phyloP scores from a whole-genome alignment of 2,329 filamentous ascomycete genomes.

The Penicillium sp. region DNA sequence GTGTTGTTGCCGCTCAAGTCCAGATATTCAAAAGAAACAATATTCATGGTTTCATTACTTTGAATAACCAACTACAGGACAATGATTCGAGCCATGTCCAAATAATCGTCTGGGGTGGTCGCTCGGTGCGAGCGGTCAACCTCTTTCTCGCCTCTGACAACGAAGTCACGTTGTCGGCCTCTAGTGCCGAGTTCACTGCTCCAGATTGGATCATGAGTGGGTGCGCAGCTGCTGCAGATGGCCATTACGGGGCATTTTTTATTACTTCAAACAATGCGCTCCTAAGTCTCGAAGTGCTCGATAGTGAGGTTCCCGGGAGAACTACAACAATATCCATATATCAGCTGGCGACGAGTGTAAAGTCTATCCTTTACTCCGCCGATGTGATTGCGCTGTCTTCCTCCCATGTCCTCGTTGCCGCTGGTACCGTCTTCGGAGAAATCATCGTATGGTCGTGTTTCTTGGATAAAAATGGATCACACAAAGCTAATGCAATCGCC shows the following conservation, averaged over 20 bases:
- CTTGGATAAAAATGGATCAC: conserved; percentile 24
- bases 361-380: conserved; percentile 86
- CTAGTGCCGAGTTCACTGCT: conserved; percentile 48
- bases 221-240: conserved; percentile 38
- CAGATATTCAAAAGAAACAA: conserved; percentile 40
- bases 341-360: conserved; percentile 55
- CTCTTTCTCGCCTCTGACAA: conserved; percentile 11
- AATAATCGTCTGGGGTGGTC: conserved; percentile 69
- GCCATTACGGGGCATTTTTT: conserved; percentile 53
- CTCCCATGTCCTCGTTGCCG: conserved; percentile 69
- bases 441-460: conserved; percentile 82
- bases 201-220: conserved; percentile 79
- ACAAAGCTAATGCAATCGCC: conserved; percentile 26
- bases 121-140: conserved; percentile 51
- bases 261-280: conserved; percentile 88
- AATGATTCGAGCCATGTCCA: conserved; percentile 15
- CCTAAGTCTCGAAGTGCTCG: conserved; percentile 48
- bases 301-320: conserved; percentile 19
- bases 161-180: conserved; percentile 33
- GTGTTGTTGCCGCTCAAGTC: conserved; percentile 30
- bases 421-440: conserved; percentile 92
- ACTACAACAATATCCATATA: conserved; percentile 30
- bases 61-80: conserved; percentile 22
- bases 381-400: conserved; percentile 64
- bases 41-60: conserved; percentile 40